Evolutionary conservation across 352 stramenopile species (phyloP), one percentile per base, ranked within the genome.

Genomic region (Globisporangium lucens): DNA sequence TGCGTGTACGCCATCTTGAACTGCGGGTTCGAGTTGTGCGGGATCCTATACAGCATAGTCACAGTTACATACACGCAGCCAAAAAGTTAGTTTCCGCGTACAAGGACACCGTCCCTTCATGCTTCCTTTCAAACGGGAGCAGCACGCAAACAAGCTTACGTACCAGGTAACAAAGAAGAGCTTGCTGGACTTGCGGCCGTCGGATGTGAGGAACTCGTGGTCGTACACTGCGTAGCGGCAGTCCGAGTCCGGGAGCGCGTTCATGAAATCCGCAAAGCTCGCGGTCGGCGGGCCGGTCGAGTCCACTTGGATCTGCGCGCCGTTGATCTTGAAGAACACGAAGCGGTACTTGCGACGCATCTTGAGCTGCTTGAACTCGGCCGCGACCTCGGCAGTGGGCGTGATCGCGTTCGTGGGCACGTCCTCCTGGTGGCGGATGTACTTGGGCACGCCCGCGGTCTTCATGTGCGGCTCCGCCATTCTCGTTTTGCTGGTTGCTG

Each of bases 1-100:
- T 96, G 86, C 22, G 88, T 93, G 73, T 96, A 96, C 52, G 86
- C 86, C 88, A 96, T 96, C 72, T 95, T 95, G 73, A 82, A 90
- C 49, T 75, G 77, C n/a, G 88, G 85, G 59, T 90, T 81, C 60
- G 85, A 93, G 70, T 85, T 94, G 47, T 86, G 78, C 35, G 88
- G 88, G 73, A 94, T 91, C 78, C 78, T 86, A 6, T 33, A 15
- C 43, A 24, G 7, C 15, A 22, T 22, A 27, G 53, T 4, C 22
- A 58, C 13, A 58, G 13, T 4, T 22, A 29, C 4, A 35, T 22
- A 22, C 17, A 49, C 17, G 2, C 4, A 49, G 6, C 2, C 20
- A 24, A 24, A 24, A 24, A 24, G 0, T 24, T 24, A 24, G 24
- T 24, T 0, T 24, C 24, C 24, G 24, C 24, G 24, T 24, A 24